These are phyloP conservation scores for Teunomyces funiuensis DNA, from an alignment of 805 yeast species.

Conservation along the genomic window DNA sequence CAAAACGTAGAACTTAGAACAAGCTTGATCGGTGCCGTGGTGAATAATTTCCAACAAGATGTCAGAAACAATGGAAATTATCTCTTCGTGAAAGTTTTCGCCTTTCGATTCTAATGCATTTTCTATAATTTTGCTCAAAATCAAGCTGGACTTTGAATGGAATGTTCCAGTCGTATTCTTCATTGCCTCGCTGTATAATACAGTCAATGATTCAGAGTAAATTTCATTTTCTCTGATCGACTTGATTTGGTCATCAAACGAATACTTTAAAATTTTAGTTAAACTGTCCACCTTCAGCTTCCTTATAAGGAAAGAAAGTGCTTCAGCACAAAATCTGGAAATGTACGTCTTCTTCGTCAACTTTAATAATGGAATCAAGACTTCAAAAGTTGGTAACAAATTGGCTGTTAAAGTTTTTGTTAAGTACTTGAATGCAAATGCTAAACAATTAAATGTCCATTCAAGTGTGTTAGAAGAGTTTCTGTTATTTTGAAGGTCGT, in stretches of 20 bases:
- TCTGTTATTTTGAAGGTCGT: conserved; percentile 51
- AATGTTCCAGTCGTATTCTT: conserved; percentile 68
- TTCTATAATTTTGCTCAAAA: conserved; percentile 48
- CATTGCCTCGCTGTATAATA: conserved; percentile 70
- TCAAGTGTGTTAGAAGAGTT: conserved; percentile 68
- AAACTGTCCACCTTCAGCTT: conserved; percentile 57
- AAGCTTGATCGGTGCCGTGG: conserved; percentile 52
- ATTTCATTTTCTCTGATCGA: conserved; percentile 39
- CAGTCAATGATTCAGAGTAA: conserved; percentile 58
- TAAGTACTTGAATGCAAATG: conserved; percentile 86
- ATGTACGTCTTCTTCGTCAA: conserved; percentile 59
- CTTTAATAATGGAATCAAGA: conserved; percentile 63
- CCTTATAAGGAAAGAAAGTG: conserved; percentile 78
- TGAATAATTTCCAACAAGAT: conserved; percentile 52
- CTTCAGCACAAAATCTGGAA: conserved; percentile 85
- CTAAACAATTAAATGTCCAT: conserved; percentile 79
- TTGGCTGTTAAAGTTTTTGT: conserved; percentile 63
- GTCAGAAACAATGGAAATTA: conserved; percentile 49
- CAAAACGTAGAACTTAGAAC: conserved; percentile 43
- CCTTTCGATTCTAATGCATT: conserved; percentile 18
- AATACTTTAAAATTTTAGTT: conserved; percentile 41
- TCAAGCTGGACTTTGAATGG: conserved; percentile 65
- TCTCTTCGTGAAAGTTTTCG: conserved; percentile 9
- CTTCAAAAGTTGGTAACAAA: conserved; percentile 65
- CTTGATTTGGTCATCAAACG: conserved; percentile 35